phyloP scores from a whole-genome alignment of 108 stramenopile species.

The Tribonema minus region DNA sequence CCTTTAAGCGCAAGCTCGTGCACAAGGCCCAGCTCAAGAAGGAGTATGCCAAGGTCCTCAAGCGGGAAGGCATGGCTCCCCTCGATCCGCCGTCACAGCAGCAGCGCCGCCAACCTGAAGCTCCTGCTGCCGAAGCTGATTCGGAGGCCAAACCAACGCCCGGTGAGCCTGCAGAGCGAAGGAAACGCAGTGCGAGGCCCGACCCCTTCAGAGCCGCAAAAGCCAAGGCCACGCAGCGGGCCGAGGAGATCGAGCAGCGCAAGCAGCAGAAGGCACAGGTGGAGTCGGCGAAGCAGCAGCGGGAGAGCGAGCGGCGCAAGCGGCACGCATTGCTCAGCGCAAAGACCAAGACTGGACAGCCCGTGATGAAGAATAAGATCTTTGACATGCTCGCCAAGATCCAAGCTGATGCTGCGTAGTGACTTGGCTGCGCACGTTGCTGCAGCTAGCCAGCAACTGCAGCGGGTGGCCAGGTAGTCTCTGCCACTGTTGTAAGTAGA shows the following conservation, averaged over 20 bases:
- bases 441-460: too few relatives aligned
- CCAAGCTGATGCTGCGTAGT: too few relatives aligned
- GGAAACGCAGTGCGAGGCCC: not conserved
- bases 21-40: conserved; percentile 36
- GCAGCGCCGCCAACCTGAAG: not conserved
- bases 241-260: not conserved
- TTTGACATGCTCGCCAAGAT: conserved; percentile 14
- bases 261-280: conserved; percentile 8
- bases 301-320: not conserved
- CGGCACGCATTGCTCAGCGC: conserved; percentile 13
- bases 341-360: conserved; percentile 18
- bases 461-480: too few relatives aligned
- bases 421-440: too few relatives aligned
- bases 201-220: conserved; percentile 25
- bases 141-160: not conserved
- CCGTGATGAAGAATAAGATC: conserved; percentile 29
- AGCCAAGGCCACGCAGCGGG: not conserved
- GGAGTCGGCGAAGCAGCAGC: conserved; percentile 12
- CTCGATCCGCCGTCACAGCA: not conserved
- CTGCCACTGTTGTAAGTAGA: too few relatives aligned
- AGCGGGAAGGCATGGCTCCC: not conserved
- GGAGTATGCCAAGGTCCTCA: conserved; percentile 23
- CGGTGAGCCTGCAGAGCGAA: not conserved
- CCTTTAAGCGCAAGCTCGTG: conserved; percentile 23
- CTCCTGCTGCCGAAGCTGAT: not conserved